phyloP scores from a whole-genome alignment of 1,284 basidiomycete genomes.

The Farysia itapuensis region DNA sequence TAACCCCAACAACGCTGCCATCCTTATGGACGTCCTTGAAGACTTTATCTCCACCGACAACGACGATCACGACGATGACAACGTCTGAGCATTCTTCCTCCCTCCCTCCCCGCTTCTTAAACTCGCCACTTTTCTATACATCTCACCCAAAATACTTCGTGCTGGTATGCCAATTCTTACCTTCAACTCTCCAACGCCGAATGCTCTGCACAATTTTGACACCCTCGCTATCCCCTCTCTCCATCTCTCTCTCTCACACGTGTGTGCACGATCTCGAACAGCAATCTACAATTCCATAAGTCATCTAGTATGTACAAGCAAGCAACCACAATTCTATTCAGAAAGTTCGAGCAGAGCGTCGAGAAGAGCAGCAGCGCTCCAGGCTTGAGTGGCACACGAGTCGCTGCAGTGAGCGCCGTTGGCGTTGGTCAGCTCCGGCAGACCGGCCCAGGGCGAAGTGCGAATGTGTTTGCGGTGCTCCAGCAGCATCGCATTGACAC shows the following conservation, averaged over 20 bases:
- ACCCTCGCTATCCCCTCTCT: no score
- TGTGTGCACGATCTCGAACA: no score
- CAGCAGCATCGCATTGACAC: slow-evolving; percentile 37
- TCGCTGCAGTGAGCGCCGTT: slow-evolving; percentile 46
- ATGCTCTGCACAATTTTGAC: no score
- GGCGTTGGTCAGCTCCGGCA: slow-evolving; percentile 54
- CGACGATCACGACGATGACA: not conserved
- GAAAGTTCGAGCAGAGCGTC: slow-evolving; percentile 47
- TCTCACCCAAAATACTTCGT: no score
- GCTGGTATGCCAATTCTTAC: no score
- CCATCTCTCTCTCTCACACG: no score
- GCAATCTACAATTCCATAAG: no score
- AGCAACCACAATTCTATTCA: slow-evolving; percentile 3
- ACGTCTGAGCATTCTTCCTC: no score
- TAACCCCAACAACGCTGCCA: slow-evolving; percentile 36
- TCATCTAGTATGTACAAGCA: no score
- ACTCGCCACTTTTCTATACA: no score
- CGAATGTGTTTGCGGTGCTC: slow-evolving; percentile 44
- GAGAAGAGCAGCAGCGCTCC: slow-evolving; percentile 48
- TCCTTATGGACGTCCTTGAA: slow-evolving; percentile 36
- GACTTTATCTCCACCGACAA: slow-evolving; percentile 18
- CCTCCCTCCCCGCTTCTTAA: no score
- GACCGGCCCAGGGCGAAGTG: slow-evolving; percentile 44
- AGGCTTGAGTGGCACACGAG: slow-evolving; percentile 53
- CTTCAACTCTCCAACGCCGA: no score